A percentile compares a stretch with the other conserved stretches of the same genome.
These are phyloP conservation scores for Pistacia integerrima DNA, from an alignment of 345 rosid genomes.

Conservation along the genomic window DNA sequence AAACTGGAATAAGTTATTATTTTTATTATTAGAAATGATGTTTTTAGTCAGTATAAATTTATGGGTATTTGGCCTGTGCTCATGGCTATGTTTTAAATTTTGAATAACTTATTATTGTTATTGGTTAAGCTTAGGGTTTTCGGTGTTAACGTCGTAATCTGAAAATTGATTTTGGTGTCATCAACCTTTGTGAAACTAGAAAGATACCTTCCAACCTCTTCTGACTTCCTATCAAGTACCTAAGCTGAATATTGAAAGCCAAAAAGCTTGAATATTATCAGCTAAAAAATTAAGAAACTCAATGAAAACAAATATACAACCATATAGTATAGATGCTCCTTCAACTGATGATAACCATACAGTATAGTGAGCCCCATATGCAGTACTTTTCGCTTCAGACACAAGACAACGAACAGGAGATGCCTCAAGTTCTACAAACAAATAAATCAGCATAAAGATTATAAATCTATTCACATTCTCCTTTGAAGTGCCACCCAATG, in stretches of 20 bases:
- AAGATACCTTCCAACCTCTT: no score
- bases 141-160: no score
- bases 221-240: no score
- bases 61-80: no score
- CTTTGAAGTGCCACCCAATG: neutral
- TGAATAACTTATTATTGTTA: no score
- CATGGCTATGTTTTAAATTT: no score
- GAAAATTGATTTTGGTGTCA: no score
- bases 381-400: conserved; percentile 70
- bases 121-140: no score
- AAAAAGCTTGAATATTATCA: neutral
- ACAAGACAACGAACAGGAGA: conserved; percentile 83
- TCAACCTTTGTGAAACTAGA: no score
- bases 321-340: conserved; percentile 95
- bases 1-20: no score
- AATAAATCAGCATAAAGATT: conserved; percentile 15
- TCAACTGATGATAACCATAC: conserved; percentile 91
- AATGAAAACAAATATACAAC: conserved; percentile 42
- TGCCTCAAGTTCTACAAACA: conserved; percentile 62
- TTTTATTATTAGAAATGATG: no score
- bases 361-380: conserved; percentile 93
- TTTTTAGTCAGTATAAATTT: no score
- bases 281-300: conserved; percentile 9
- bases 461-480: neutral
- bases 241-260: neutral